These are phyloP conservation scores for Lophium mytilinum DNA, from an alignment of 495 filamentous ascomycete species.

Conservation along the genomic window DNA sequence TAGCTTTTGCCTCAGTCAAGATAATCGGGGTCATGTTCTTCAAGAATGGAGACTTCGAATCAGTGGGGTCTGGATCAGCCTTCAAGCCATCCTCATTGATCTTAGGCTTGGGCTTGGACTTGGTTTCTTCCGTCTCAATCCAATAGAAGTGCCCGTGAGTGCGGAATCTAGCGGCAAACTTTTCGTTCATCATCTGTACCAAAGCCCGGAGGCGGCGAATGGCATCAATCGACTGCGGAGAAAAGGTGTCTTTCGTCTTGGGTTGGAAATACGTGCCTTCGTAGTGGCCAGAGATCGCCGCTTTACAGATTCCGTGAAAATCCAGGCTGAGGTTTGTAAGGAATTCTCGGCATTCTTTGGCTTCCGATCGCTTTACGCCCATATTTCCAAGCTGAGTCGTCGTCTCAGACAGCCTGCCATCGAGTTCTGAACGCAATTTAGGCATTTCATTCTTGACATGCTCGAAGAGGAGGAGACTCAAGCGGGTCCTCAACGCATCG, in stretches of 20 bases:
- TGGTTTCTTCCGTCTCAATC: neutral
- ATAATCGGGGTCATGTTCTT: neutral
- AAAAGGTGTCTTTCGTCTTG: neutral
- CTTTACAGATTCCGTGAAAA: slow-evolving; percentile 16
- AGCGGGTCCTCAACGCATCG: slow-evolving; percentile 34
- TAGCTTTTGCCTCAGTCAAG: neutral
- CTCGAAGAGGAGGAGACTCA: slow-evolving; percentile 11
- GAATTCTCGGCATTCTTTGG: slow-evolving; percentile 9
- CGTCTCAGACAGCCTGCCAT: neutral
- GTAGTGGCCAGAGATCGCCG: slow-evolving; percentile 17
- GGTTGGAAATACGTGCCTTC: slow-evolving; percentile 8
- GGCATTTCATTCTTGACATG: slow-evolving; percentile 23
- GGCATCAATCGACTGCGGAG: neutral
- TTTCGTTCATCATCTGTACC: slow-evolving; percentile 11
- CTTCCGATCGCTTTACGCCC: slow-evolving; percentile 10
- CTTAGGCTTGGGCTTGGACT: neutral
- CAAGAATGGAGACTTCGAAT: neutral
- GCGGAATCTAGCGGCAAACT: slow-evolving; percentile 13
- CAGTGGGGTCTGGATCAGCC: neutral
- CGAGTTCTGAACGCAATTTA: slow-evolving; percentile 12
- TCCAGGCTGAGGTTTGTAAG: slow-evolving; percentile 15
- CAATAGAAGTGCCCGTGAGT: neutral
- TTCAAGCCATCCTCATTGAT: neutral
- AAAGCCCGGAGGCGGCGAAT: slow-evolving; percentile 7
- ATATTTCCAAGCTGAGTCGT: slow-evolving; percentile 8